Conservation (phyloP, 305 asterid species). For the Solanum hybrid region DNA sequence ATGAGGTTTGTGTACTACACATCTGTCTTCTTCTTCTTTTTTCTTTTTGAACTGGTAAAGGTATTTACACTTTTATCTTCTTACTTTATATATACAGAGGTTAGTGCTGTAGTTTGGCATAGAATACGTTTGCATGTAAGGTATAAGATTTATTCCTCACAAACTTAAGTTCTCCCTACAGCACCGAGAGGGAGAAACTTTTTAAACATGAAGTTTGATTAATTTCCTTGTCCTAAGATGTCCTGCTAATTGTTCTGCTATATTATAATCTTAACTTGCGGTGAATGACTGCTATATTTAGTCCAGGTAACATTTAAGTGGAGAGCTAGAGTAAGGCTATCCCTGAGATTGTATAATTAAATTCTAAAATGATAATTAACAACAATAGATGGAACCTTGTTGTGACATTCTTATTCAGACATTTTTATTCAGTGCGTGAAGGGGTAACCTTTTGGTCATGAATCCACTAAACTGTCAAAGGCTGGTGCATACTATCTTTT, state of each 20-base stretch:
- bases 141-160: not conserved
- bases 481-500: not conserved
- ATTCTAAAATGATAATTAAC: not conserved
- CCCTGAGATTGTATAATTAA: not conserved
- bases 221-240: not conserved
- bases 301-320: not conserved
- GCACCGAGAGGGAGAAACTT: not conserved
- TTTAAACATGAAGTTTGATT: not conserved
- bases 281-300: not conserved
- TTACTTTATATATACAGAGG: not conserved
- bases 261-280: not conserved
- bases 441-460: not conserved
- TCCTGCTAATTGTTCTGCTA: not conserved
- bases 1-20: constrained; percentile 45
- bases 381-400: not conserved
- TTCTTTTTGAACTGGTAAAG: not conserved
- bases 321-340: not conserved
- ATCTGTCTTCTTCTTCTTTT: not conserved
- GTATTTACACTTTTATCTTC: not conserved
- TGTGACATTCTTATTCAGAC: not conserved
- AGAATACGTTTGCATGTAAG: not conserved
- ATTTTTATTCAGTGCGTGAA: not conserved
- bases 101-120: not conserved
- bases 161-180: not conserved
- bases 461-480: not conserved